phyloP scores from a whole-genome alignment of 139 green algal species.

The Micromonas pusilla region DNA sequence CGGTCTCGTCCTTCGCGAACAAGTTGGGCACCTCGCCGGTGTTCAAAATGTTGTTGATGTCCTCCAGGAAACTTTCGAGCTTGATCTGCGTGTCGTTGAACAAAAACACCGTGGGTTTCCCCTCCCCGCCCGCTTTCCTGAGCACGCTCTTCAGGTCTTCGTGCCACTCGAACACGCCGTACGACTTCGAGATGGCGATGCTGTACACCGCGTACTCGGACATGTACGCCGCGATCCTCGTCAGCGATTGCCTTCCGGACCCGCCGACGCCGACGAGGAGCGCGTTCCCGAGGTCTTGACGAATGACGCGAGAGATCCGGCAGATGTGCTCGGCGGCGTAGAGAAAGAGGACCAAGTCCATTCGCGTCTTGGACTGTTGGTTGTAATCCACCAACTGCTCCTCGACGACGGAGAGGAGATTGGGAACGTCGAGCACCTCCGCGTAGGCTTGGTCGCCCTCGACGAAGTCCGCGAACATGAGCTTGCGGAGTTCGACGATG shows the following conservation, averaged over 20 bases:
- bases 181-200: slow-evolving; percentile 53
- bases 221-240: slow-evolving; percentile 59
- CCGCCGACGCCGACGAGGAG: slow-evolving; percentile 76
- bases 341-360: slow-evolving; percentile 75
- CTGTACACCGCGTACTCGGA: slow-evolving; percentile 48
- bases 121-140: slow-evolving; percentile 56
- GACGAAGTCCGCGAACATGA: slow-evolving; percentile 45
- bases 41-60: slow-evolving; percentile 70
- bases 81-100: slow-evolving; percentile 67
- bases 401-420: slow-evolving; percentile 45
- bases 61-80: slow-evolving; percentile 62
- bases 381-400: slow-evolving; percentile 71
- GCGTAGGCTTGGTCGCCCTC: slow-evolving; percentile 34
- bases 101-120: slow-evolving; percentile 57
- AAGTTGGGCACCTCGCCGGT: slow-evolving; percentile 59
- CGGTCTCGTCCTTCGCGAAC: slow-evolving; percentile 60
- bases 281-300: slow-evolving; percentile 66
- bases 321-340: slow-evolving; percentile 70
- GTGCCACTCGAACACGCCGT: slow-evolving; percentile 53
- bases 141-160: slow-evolving; percentile 70
- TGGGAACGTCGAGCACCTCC: slow-evolving; percentile 16
- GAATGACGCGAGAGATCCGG: slow-evolving; percentile 60
- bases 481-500: slow-evolving; percentile 4
- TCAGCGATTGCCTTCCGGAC: slow-evolving; percentile 61
- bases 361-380: slow-evolving; percentile 44